Conservation (phyloP, 2,329 filamentous ascomycete species). For the Cordyceps cicadae region DNA sequence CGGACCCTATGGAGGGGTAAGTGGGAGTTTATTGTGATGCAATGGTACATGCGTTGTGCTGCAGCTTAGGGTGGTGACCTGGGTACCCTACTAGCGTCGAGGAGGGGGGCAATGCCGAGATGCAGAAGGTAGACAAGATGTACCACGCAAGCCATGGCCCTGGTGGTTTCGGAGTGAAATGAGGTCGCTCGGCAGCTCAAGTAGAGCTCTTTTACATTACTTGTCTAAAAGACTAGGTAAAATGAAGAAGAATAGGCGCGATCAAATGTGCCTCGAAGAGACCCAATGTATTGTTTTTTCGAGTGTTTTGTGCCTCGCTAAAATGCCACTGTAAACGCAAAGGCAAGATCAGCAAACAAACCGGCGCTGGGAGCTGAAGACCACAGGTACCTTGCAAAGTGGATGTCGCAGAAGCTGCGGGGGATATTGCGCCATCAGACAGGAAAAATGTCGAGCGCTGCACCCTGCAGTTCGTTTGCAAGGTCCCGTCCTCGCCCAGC, state of each 20-base stretch:
- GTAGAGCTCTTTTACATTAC: not conserved
- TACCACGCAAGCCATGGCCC: not conserved
- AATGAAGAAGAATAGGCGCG: not conserved
- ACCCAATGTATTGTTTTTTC: too few relatives aligned
- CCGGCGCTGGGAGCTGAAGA: not conserved
- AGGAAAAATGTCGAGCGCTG: not conserved
- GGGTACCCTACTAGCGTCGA: not conserved
- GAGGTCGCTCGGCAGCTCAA: not conserved
- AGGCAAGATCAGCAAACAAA: not conserved
- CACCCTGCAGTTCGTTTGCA: not conserved
- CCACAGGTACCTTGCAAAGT: not conserved
- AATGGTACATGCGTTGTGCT: not conserved
- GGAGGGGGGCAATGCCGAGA: conserved; percentile 1
- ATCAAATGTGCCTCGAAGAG: not conserved
- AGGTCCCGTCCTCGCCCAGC: not conserved
- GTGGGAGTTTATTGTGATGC: not conserved
- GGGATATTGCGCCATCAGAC: conserved; percentile 10
- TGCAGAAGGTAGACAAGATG: not conserved
- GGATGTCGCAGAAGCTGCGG: conserved; percentile 6
- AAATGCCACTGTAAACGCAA: not conserved
- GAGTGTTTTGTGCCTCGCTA: not conserved
- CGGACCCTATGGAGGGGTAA: conserved; percentile 7
- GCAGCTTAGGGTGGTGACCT: not conserved
- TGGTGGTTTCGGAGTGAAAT: not conserved
- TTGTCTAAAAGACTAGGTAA: too few relatives aligned